Conservation (phyloP, 169 alveolate genomes). For the Cryptosporidium canis region DNA sequence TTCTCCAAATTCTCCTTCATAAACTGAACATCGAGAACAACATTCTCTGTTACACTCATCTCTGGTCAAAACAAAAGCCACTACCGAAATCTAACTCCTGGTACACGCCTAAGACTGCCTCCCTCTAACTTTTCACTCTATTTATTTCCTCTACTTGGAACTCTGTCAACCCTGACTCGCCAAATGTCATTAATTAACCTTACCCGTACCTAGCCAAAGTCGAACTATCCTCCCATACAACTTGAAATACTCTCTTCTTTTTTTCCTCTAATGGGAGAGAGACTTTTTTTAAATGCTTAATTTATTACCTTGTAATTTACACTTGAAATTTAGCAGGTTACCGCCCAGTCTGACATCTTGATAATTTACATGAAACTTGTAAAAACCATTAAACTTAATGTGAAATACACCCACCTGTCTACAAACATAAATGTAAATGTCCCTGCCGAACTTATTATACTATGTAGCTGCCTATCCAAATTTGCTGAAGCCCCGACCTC, state of each 20-base stretch:
- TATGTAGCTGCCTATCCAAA: too few species aligned
- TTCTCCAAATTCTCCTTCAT: slow-evolving; percentile 29
- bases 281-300: neutral
- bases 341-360: slow-evolving; percentile 1
- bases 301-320: neutral
- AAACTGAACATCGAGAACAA: neutral
- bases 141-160: neutral
- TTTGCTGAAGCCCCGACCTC: too few species aligned
- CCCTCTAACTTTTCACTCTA: neutral
- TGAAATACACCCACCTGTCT: too few species aligned
- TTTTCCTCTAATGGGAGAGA: neutral
- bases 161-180: neutral
- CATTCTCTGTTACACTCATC: slow-evolving; percentile 18
- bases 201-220: neutral
- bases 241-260: neutral
- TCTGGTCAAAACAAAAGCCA: neutral
- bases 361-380: neutral
- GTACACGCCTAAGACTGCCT: neutral
- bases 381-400: neutral
- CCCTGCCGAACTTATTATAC: too few species aligned
- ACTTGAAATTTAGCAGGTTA: neutral
- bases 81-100: neutral
- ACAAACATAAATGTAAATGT: too few species aligned
- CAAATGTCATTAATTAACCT: neutral
- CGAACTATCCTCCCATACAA: neutral